These are phyloP conservation scores for Beta lomatogona DNA, from an alignment of 179 eudicot genomes.

Conservation along the genomic window DNA sequence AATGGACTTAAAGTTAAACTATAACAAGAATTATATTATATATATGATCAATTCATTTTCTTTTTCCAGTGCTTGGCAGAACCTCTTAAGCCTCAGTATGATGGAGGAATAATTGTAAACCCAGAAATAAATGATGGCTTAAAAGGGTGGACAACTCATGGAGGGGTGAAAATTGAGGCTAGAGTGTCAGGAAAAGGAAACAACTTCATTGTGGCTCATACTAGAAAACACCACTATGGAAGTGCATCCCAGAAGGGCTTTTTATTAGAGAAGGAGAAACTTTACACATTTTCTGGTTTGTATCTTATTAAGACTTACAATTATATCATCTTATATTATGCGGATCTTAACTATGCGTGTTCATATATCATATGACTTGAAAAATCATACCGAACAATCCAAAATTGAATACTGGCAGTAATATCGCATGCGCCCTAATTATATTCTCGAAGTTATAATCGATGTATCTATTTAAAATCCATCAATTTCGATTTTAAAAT, in stretches of 20 bases:
- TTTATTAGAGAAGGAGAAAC: constrained; percentile 39
- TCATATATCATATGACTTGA: too few species aligned
- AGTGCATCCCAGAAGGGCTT: constrained; percentile 46
- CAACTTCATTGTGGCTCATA: constrained; percentile 46
- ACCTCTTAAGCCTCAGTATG: constrained; percentile 56
- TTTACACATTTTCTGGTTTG: constrained; percentile 64
- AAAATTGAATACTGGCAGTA: too few species aligned
- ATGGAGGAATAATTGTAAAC: constrained; percentile 58
- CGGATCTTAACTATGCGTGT: too few species aligned
- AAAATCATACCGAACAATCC: too few species aligned
- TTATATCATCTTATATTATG: too few species aligned
- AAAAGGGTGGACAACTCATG: constrained; percentile 59
- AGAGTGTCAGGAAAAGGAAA: constrained; percentile 43
- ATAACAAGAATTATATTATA: too few species aligned
- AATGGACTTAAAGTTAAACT: too few species aligned
- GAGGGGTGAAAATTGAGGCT: constrained; percentile 40
- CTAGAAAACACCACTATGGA: constrained; percentile 34
- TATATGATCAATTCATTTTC: not conserved
- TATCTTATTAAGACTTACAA: not conserved
- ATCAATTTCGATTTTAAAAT: too few species aligned
- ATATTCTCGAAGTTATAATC: too few species aligned
- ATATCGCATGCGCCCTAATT: too few species aligned
- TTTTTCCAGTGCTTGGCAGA: constrained; percentile 48
- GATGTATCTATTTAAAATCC: too few species aligned
- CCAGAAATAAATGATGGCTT: constrained; percentile 58